These are phyloP conservation scores for Cymbopogon citratus DNA, from an alignment of 176 grass and related monocot species.

Conservation along the genomic window DNA sequence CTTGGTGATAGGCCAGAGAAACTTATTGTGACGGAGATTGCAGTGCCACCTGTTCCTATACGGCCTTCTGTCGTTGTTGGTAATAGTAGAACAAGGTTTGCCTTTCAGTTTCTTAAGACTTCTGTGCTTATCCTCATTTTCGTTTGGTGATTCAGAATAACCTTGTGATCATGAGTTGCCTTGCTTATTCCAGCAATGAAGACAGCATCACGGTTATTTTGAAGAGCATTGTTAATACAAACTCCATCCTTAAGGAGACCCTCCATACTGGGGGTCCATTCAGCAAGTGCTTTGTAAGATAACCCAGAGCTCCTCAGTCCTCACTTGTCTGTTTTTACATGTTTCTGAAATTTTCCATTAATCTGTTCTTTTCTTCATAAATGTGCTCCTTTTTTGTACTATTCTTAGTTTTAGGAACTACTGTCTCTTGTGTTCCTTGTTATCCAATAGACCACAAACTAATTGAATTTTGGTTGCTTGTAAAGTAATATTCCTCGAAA, in stretches of 20 bases:
- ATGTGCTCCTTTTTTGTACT: neutral
- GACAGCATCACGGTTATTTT: slow-evolving; percentile 84
- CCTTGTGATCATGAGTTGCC: slow-evolving; percentile 10
- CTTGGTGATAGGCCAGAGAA: slow-evolving; percentile 86
- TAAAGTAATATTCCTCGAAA: neutral
- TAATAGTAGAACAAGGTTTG: slow-evolving; percentile 63
- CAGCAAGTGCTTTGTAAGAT: slow-evolving; percentile 72
- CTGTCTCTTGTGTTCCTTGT: neutral
- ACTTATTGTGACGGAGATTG: slow-evolving; percentile 77
- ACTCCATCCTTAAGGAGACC: slow-evolving; percentile 74
- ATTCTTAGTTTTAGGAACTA: neutral
- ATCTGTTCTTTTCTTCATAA: neutral
- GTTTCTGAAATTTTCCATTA: neutral
- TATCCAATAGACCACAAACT: neutral
- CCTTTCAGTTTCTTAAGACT: slow-evolving; percentile 11
- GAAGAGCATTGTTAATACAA: slow-evolving; percentile 66
- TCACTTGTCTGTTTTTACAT: slow-evolving; percentile 14
- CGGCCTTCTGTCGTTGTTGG: slow-evolving; percentile 74
- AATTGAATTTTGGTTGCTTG: slow-evolving; percentile 5
- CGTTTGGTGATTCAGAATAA: neutral
- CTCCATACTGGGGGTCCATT: slow-evolving; percentile 57
- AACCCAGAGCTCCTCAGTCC: neutral
- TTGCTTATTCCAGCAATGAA: slow-evolving; percentile 70
- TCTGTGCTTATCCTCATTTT: slow-evolving; percentile 2
- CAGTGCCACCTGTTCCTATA: slow-evolving; percentile 78